These are phyloP conservation scores for Lasiosphaeria hispida DNA, from an alignment of 495 filamentous ascomycete genomes.

Conservation along the genomic window DNA sequence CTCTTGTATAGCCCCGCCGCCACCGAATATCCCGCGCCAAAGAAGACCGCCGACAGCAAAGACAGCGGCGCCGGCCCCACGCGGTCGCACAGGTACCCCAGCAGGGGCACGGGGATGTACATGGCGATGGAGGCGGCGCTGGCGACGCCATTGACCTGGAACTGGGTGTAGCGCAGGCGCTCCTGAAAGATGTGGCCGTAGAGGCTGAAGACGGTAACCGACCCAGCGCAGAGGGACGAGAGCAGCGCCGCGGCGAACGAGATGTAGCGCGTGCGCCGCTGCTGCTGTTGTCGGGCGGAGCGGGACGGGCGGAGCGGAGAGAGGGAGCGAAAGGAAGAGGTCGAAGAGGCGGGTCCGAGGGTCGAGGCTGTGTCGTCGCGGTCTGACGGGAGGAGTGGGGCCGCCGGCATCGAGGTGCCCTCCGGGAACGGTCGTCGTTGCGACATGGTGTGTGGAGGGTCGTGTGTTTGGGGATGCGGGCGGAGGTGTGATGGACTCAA, in stretches of 20 bases:
- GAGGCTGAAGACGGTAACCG: slow-evolving; percentile 82
- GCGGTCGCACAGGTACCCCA: slow-evolving; percentile 88
- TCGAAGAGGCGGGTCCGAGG: slow-evolving; percentile 33
- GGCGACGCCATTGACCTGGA: slow-evolving; percentile 84
- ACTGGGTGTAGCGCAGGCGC: slow-evolving; percentile 79
- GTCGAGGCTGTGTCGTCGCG: slow-evolving; percentile 33
- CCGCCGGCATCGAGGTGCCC: neutral
- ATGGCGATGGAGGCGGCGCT: slow-evolving; percentile 80
- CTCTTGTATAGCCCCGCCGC: slow-evolving; percentile 75
- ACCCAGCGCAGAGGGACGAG: slow-evolving; percentile 71
- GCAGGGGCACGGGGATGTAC: slow-evolving; percentile 85
- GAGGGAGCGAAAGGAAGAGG: slow-evolving; percentile 35
- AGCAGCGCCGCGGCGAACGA: slow-evolving; percentile 43
- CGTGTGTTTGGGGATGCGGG: no score
- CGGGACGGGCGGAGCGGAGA: slow-evolving; percentile 22
- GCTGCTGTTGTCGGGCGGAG: slow-evolving; percentile 19
- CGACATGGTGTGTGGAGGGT: no score
- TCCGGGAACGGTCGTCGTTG: no score
- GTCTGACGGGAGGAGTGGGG: slow-evolving; percentile 25
- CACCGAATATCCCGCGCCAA: slow-evolving; percentile 77
- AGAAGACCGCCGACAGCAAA: slow-evolving; percentile 65
- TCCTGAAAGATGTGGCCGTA: slow-evolving; percentile 87
- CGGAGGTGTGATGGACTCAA: no score
- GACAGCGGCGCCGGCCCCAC: slow-evolving; percentile 73
- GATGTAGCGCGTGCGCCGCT: slow-evolving; percentile 32